Conservation (phyloP, 495 filamentous ascomycete species). For the Hypoxylon intermedium region DNA sequence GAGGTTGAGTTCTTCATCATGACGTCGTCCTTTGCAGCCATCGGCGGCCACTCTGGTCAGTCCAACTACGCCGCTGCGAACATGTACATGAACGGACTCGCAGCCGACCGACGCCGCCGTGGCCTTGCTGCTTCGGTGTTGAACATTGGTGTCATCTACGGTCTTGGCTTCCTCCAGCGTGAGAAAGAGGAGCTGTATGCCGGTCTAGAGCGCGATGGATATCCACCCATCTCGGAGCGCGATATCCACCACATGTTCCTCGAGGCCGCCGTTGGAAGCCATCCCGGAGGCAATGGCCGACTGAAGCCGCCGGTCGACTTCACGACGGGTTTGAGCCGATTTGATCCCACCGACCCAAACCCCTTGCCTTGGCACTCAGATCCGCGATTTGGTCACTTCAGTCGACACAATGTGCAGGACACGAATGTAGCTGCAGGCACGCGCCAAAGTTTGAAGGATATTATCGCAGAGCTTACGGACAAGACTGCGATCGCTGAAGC, state of each 20-base stretch:
- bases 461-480: conserved; percentile 26
- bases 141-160: conserved; percentile 65
- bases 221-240: conserved; percentile 63
- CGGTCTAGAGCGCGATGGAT: conserved; percentile 53
- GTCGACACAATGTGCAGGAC: conserved; percentile 9
- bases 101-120: conserved; percentile 35
- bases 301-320: conserved; percentile 39
- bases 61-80: conserved; percentile 65
- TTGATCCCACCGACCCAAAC: conserved; percentile 29
- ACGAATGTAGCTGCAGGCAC: not conserved
- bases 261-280: conserved; percentile 59
- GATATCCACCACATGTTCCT: conserved; percentile 67
- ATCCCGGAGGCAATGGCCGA: conserved; percentile 28
- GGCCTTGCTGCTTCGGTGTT: conserved; percentile 49
- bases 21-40: conserved; percentile 56
- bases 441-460: conserved; percentile 34
- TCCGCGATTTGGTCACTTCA: conserved; percentile 50
- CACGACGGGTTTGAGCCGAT: conserved; percentile 51
- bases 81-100: conserved; percentile 60
- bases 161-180: conserved; percentile 62
- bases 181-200: conserved; percentile 52
- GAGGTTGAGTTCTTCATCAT: conserved; percentile 59
- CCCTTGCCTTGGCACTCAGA: conserved; percentile 51
- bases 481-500: conserved; percentile 23
- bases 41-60: conserved; percentile 57